Conservation (phyloP, 257 asterid genomes). For the Buddleja alternifolia region DNA sequence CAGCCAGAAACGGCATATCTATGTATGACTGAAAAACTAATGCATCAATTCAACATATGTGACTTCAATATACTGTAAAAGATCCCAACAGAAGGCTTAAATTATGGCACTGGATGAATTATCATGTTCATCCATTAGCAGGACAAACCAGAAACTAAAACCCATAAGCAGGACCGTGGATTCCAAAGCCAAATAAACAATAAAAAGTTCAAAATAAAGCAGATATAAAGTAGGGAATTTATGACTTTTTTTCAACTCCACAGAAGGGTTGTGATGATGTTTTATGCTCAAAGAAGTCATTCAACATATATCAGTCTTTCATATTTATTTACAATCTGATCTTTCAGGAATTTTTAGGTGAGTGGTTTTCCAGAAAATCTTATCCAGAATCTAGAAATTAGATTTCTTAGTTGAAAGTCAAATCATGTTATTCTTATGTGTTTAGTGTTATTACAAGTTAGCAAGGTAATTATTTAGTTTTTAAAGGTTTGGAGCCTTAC, state of each 20-base stretch:
- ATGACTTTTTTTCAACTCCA: neutral
- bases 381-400: neutral
- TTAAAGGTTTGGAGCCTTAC: neutral
- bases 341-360: neutral
- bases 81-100: neutral
- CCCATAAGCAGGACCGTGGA: neutral
- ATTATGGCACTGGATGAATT: neutral
- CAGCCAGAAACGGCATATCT: neutral
- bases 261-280: neutral
- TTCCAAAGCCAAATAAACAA: neutral
- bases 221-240: neutral
- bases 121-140: conserved; percentile 7
- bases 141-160: neutral
- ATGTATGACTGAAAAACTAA: neutral
- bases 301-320: neutral
- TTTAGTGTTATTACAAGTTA: conserved; percentile 6
- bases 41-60: conserved; percentile 3
- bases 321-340: neutral
- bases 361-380: neutral
- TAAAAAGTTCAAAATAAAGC: neutral
- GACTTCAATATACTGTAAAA: conserved; percentile 6
- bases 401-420: neutral
- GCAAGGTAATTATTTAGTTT: neutral
- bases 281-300: neutral
- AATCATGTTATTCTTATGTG: neutral